Conservation (phyloP, 2,329 filamentous ascomycete genomes). For the Colletotrichum aenigma region DNA sequence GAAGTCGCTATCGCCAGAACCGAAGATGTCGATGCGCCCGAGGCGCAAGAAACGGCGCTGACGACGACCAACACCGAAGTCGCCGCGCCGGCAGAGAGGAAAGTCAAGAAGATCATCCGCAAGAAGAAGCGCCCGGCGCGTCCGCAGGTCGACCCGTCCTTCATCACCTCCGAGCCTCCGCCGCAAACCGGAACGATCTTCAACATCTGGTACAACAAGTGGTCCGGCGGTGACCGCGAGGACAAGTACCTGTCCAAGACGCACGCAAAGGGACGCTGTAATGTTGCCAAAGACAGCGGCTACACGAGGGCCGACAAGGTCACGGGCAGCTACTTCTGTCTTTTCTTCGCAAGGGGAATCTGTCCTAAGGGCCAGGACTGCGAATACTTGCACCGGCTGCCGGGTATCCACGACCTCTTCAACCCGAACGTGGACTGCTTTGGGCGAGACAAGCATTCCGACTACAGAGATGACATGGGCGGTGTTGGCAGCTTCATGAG, state of each 20-base stretch:
- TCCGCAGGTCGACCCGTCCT: constrained; percentile 85
- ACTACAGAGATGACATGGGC: constrained; percentile 97
- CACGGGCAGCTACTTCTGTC: constrained; percentile 85
- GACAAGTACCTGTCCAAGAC: constrained; percentile 87
- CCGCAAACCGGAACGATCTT: constrained; percentile 94
- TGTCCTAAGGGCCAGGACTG: constrained; percentile 89
- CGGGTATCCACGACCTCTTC: constrained; percentile 85
- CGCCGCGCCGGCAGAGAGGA: constrained; percentile 55
- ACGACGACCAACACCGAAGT: constrained; percentile 46
- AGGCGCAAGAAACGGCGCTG: constrained; percentile 23
- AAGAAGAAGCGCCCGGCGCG: constrained; percentile 90
- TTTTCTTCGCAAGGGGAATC: constrained; percentile 75
- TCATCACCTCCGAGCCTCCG: constrained; percentile 82
- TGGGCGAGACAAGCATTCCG: constrained; percentile 87
- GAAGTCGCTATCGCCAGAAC: not conserved
- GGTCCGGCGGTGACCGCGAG: constrained; percentile 93
- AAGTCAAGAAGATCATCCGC: constrained; percentile 90
- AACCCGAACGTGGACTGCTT: constrained; percentile 96
- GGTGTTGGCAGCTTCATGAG: constrained; percentile 94
- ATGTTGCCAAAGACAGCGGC: constrained; percentile 77
- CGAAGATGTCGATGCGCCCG: not conserved
- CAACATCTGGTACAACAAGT: constrained; percentile 99
- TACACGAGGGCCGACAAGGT: constrained; percentile 81
- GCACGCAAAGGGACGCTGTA: constrained; percentile 84
- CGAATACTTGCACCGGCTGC: constrained; percentile 90